Evolutionary conservation across 306 rosid species (phyloP), one percentile per base, ranked within the genome.

Genomic region (Gleditsia sinensis): DNA sequence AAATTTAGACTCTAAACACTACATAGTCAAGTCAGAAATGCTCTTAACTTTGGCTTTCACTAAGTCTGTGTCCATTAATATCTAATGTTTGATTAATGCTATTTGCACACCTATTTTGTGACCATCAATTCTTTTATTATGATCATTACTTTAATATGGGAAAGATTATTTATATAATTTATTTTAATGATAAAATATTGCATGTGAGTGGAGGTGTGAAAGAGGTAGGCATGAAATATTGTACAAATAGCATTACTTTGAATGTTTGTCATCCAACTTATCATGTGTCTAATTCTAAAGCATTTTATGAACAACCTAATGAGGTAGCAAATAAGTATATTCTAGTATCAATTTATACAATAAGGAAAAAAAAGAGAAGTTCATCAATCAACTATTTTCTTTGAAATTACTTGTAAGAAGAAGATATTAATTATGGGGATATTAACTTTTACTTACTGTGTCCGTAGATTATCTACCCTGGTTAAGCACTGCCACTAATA

Each of bases 351-450:
- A 65, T 27, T 39, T 49, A 43, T 65, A 57, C n/a, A 24, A 48
- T 14, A 20, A 9, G 13, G 33, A 17, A 7, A 33, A 24, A 46
- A 74, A 21, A 43, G 58, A 30, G 28, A 68, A 60, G 37, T 59
- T 68, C 37, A 14, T 39, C 61, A 30, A 5, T 16, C 43, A 24
- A 51, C 30, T 32, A 25, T 25, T 34, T 78, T 57, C 53, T 21
- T 57, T 25, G 40, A 12, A 55, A 48, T 78, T 48, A 32, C 43
- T 20, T 45, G 40, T 37, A 27, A 39, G 37, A 50, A 39, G 61
- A 70, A 40, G 27, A 43, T 67, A 43, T 50, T 39, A 49, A 51
- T 80, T 76, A 40, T n/a, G 19, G 66, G 76, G 16, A 65, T 36
- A 55, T 27, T 72, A 19, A 23, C 67, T 60, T 43, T 11, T 28